phyloP scores from a whole-genome alignment of 2,329 filamentous ascomycete genomes.

The Fusarium tjaetaba region DNA sequence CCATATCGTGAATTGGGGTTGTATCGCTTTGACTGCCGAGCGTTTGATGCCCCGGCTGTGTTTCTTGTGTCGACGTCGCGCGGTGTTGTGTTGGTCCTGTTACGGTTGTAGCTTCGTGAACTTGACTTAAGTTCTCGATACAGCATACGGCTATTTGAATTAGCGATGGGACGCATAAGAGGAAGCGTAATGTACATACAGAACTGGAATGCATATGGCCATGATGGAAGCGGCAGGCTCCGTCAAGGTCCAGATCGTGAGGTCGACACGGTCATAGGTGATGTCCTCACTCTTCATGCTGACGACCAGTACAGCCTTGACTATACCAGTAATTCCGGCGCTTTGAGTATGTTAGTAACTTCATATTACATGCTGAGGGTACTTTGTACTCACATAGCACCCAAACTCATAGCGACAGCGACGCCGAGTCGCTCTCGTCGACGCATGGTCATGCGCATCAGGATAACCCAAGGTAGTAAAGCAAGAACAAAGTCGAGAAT shows the following conservation, averaged over 20 bases:
- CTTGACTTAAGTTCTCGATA: slow-evolving; percentile 48
- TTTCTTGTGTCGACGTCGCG: slow-evolving; percentile 2
- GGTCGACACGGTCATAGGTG: slow-evolving; percentile 48
- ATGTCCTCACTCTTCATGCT: slow-evolving; percentile 47
- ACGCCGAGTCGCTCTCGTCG: slow-evolving; percentile 49
- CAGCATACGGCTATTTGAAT: slow-evolving; percentile 45
- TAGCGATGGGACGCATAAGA: background rate
- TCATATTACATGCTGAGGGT: rapidly evolving
- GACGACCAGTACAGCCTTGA: slow-evolving; percentile 48
- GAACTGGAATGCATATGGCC: slow-evolving; percentile 48
- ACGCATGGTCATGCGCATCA: slow-evolving; percentile 47
- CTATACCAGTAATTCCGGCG: slow-evolving; percentile 47
- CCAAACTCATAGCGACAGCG: slow-evolving; percentile 50
- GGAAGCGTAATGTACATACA: slow-evolving; percentile 35
- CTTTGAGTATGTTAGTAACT: slow-evolving; percentile 29
- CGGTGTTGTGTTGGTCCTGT: slow-evolving; percentile 32
- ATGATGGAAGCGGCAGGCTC: slow-evolving; percentile 51
- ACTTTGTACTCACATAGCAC: slow-evolving; percentile 43
- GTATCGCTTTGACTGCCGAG: slow-evolving; percentile 29
- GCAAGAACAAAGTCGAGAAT: slow-evolving; percentile 49
- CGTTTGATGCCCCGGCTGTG: slow-evolving; percentile 12
- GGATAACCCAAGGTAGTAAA: slow-evolving; percentile 48
- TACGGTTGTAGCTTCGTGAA: slow-evolving; percentile 42
- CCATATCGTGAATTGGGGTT: slow-evolving; percentile 39
- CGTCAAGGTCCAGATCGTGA: slow-evolving; percentile 50